Conservation (phyloP, 495 filamentous ascomycete genomes). For the Aspergillus wentii region DNA sequence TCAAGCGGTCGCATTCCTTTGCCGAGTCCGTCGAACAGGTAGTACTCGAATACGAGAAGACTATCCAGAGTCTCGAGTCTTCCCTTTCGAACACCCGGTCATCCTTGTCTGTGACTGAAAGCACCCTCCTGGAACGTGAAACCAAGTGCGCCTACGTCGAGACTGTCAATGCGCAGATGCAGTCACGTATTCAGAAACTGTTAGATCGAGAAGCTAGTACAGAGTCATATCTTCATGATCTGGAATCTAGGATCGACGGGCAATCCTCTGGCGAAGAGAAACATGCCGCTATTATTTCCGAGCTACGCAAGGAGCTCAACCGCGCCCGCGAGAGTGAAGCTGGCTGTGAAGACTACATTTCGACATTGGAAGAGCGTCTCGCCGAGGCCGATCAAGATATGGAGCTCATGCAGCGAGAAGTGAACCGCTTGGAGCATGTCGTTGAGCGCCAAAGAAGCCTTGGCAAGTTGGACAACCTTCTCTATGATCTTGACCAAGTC, state of each 20-base stretch:
- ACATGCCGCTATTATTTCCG: conserved; percentile 74
- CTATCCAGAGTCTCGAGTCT: conserved; percentile 88
- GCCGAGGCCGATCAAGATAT: conserved; percentile 95
- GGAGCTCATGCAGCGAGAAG: conserved; percentile 93
- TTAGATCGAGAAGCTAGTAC: conserved; percentile 85
- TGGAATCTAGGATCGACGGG: conserved; percentile 84
- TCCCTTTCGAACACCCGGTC: conserved; percentile 86
- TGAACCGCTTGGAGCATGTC: conserved; percentile 89
- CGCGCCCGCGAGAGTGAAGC: conserved; percentile 89
- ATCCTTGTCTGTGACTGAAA: conserved; percentile 78
- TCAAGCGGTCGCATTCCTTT: conserved; percentile 92
- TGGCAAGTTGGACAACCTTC: conserved; percentile 86
- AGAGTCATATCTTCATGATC: conserved; percentile 84
- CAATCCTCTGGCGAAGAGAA: conserved; percentile 91
- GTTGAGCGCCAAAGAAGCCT: conserved; percentile 93
- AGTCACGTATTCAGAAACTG: conserved; percentile 80
- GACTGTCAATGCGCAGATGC: conserved; percentile 85
- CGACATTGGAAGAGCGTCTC: conserved; percentile 90
- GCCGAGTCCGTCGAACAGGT: conserved; percentile 93
- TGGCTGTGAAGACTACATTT: conserved; percentile 91
- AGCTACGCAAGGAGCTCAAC: conserved; percentile 86
- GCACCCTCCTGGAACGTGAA: conserved; percentile 84
- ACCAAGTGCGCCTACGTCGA: conserved; percentile 88
- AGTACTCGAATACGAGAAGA: conserved; percentile 97
- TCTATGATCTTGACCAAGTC: conserved; percentile 84